phyloP scores from a whole-genome alignment of 768 basidiomycete species.

The Trametes coccinea region DNA sequence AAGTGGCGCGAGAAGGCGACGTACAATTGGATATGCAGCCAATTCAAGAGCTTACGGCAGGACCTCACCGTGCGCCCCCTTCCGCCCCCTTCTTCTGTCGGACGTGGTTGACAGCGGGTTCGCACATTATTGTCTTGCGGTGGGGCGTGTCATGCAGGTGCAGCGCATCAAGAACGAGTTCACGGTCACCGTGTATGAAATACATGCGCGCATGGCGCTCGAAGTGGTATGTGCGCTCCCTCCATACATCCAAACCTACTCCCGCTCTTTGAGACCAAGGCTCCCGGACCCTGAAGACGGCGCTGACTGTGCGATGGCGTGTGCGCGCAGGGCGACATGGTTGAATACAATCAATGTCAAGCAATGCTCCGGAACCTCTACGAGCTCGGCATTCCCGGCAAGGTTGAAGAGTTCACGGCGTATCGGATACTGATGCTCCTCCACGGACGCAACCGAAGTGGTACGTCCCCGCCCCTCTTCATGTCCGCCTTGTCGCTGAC shows the following conservation, averaged over 20 bases:
- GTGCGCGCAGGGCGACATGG: constrained; percentile 82
- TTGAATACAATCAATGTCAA: constrained; percentile 99
- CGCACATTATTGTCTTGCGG: constrained; percentile 19
- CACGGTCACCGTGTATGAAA: constrained; percentile 96
- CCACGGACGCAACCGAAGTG: constrained; percentile 91
- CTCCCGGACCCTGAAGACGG: background rate
- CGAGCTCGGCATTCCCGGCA: constrained; percentile 89
- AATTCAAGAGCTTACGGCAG: constrained; percentile 96
- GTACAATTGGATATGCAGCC: constrained; percentile 94
- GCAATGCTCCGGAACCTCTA: constrained; percentile 87
- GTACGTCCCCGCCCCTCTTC: constrained; percentile 46
- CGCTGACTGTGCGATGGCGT: background rate
- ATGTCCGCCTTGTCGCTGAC: background rate
- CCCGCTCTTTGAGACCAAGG: background rate
- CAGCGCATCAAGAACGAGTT: constrained; percentile 99
- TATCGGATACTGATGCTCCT: constrained; percentile 96
- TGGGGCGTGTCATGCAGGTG: constrained; percentile 54
- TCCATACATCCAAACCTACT: background rate
- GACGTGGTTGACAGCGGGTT: constrained; percentile 17
- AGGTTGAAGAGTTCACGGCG: constrained; percentile 94
- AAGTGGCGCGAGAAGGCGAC: constrained; percentile 79
- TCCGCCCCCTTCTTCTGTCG: constrained; percentile 9
- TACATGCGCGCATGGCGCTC: constrained; percentile 95
- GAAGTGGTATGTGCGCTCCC: constrained; percentile 64
- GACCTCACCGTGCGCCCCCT: constrained; percentile 84